Evolutionary conservation across 2,329 filamentous ascomycete species (phyloP).

Genomic region (Aspergillus pseudoglaucus): DNA sequence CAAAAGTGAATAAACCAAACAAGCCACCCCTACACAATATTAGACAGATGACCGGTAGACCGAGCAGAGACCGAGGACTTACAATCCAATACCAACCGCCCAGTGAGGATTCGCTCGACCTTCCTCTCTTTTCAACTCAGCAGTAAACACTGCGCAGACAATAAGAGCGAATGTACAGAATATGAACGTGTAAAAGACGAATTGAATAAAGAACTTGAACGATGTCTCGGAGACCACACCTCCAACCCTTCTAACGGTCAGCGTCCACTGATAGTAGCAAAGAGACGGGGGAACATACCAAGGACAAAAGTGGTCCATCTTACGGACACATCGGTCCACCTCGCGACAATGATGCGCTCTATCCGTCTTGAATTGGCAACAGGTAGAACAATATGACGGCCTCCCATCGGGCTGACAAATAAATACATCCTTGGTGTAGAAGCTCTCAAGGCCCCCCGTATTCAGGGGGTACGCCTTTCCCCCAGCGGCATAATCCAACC

Average conservation of each 20-base stretch:
- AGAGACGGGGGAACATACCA: conserved; percentile 44
- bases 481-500: conserved; percentile 16
- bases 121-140: conserved; percentile 46
- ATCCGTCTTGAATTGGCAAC: conserved; percentile 82
- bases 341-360: conserved; percentile 81
- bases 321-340: conserved; percentile 70
- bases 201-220: conserved; percentile 91
- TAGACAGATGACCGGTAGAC: conserved; percentile 4
- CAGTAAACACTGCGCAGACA: conserved; percentile 58
- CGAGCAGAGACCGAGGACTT: conserved; percentile 19
- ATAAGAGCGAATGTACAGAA: conserved; percentile 62
- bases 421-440: conserved; percentile 78
- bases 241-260: conserved; percentile 59
- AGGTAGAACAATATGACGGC: conserved; percentile 81
- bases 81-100: conserved; percentile 60
- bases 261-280: neutral
- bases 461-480: conserved; percentile 41
- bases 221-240: conserved; percentile 80
- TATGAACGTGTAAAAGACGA: conserved; percentile 65
- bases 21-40: conserved; percentile 47
- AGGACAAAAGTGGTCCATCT: conserved; percentile 95
- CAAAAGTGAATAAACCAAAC: conserved; percentile 72
- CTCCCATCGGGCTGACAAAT: conserved; percentile 74
- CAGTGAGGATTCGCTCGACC: conserved; percentile 52
- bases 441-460: conserved; percentile 63